Base-by-base conservation (phyloP, 2,329 filamentous ascomycete species). In the Tolypocladium nubicola region DNA sequence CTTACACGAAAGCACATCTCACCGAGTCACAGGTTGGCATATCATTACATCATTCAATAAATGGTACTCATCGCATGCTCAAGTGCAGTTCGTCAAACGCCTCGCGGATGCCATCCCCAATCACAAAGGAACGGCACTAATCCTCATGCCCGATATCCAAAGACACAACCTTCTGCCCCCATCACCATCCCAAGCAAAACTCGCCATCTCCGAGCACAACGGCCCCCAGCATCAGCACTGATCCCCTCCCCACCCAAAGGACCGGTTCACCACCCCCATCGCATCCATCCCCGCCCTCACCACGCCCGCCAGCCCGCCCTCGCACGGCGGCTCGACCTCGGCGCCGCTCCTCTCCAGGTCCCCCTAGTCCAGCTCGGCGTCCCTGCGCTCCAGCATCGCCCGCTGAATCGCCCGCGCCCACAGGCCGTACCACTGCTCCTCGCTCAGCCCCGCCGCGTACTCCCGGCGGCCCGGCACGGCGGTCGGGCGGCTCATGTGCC, bases 331-430 rank as follows among this genome's bases (percentile, higher is more conserved):
- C 6, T 63, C 62, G 16, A 58, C 60, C 10, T 65, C 63, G 14
- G 58, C 74, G 65, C 39, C 47, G 43, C 58, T 77, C 43, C 58
- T 77, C 71, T 54, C 75, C 71, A 85, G 74, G 63, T 88, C 84
- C 14, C 75, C 74, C 61, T 83, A 81, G 41, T 80, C 79, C 19
- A 88, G 73, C 26, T 75, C 73, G 3, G 77, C 77, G 64, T 84
- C 77, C 41, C 78, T 77, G 58, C 82, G 77, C 55, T 80, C 78
- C 57, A 87, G 66, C 1, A 85, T 82, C 11, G 86, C 81, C 50
- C 77, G 76, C 59, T 76, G 74, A 55, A 90, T 81, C 3, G 83
- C 78, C 6, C 79, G 73, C 10, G 75, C 77, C 84, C 87, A 89
- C 57, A 81, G 70, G 58, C 81, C 78, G 61, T 84, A 83, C 81